phyloP scores from a whole-genome alignment of 257 asterid species.

The Nicotiana tabacum region DNA sequence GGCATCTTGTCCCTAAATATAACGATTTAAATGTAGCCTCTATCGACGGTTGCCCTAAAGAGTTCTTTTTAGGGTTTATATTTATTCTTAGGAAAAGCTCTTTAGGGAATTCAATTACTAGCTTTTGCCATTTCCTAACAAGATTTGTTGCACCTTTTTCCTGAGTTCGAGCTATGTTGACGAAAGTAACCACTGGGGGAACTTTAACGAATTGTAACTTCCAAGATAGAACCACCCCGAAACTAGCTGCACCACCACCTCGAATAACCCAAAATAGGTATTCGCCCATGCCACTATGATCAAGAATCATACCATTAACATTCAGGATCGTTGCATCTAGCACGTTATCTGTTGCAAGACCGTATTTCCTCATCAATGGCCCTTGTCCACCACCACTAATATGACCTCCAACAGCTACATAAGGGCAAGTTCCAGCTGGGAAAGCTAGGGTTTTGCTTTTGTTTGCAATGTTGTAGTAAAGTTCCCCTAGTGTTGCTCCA shows the following conservation, averaged over 20 bases:
- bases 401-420: slow-evolving; percentile 59
- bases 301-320: slow-evolving; percentile 30
- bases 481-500: slow-evolving; percentile 55
- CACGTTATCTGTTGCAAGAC: slow-evolving; percentile 46
- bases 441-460: slow-evolving; percentile 35
- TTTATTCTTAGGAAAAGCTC: slow-evolving; percentile 46
- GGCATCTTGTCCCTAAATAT: slow-evolving; percentile 28
- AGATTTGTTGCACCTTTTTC: slow-evolving; percentile 24
- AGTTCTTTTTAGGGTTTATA: slow-evolving; percentile 15
- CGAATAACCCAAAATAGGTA: slow-evolving; percentile 60
- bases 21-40: slow-evolving; percentile 27
- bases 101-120: slow-evolving; percentile 24
- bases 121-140: slow-evolving; percentile 38
- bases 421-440: slow-evolving; percentile 53
- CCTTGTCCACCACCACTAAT: slow-evolving; percentile 60
- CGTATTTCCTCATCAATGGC: slow-evolving; percentile 38
- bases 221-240: slow-evolving; percentile 49
- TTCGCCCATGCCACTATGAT: slow-evolving; percentile 53
- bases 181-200: slow-evolving; percentile 39
- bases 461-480: slow-evolving; percentile 37
- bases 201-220: slow-evolving; percentile 40
- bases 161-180: slow-evolving; percentile 23
- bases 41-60: not conserved
- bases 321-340: slow-evolving; percentile 40
- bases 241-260: slow-evolving; percentile 70